Conservation (phyloP, 495 filamentous ascomycete genomes). For the Glarea lozoyensis region DNA sequence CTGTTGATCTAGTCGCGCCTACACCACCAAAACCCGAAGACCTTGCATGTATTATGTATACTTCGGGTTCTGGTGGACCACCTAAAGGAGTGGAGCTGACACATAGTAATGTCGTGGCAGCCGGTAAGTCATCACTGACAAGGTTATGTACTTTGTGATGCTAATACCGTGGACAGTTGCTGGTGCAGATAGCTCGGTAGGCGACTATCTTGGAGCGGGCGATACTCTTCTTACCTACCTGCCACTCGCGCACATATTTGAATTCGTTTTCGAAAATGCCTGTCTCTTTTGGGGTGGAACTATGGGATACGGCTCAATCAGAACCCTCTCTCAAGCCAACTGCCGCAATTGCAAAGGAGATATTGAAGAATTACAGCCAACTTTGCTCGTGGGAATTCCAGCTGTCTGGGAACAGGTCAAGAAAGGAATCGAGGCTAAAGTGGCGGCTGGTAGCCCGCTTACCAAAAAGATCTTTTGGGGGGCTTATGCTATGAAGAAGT, state of each 20-base stretch:
- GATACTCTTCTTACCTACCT: slow-evolving; percentile 87
- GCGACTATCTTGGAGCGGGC: slow-evolving; percentile 65
- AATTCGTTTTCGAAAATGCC: slow-evolving; percentile 93
- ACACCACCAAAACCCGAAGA: slow-evolving; percentile 73
- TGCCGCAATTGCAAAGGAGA: slow-evolving; percentile 92
- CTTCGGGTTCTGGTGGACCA: slow-evolving; percentile 89
- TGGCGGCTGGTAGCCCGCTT: slow-evolving; percentile 60
- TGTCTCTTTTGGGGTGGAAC: slow-evolving; percentile 86
- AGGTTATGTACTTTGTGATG: not conserved
- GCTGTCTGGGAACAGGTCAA: slow-evolving; percentile 97
- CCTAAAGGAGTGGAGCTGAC: slow-evolving; percentile 92
- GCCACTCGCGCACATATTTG: slow-evolving; percentile 86
- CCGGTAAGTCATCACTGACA: slow-evolving; percentile 44
- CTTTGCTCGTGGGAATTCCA: slow-evolving; percentile 88
- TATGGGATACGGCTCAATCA: slow-evolving; percentile 60
- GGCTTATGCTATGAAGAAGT: slow-evolving; percentile 67
- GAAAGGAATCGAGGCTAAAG: slow-evolving; percentile 85
- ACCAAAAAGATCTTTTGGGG: slow-evolving; percentile 85
- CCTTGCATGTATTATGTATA: slow-evolving; percentile 98
- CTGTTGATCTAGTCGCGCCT: slow-evolving; percentile 70
- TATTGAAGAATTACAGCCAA: slow-evolving; percentile 85
- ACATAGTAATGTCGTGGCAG: slow-evolving; percentile 80
- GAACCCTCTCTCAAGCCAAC: slow-evolving; percentile 77
- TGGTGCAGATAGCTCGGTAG: slow-evolving; percentile 74
- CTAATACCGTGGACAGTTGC: slow-evolving; percentile 46